Evolutionary conservation across 768 basidiomycete genomes (phyloP).

Genomic region (Tylopilus subfusipes): DNA sequence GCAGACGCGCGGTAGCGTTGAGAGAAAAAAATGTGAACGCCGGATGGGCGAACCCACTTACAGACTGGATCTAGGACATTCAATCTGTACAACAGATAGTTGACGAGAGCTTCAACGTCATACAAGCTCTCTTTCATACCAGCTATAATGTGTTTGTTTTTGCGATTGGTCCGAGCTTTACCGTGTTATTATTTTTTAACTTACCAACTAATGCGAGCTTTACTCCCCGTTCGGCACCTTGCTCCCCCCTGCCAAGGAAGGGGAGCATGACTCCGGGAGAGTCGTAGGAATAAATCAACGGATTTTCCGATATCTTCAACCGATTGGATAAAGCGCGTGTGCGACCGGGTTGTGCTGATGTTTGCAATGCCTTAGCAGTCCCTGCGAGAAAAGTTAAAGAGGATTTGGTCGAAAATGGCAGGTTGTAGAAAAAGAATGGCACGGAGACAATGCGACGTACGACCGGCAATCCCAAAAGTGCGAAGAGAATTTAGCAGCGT

Average conservation of each 20-base stretch:
- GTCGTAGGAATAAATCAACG: slow-evolving; percentile 90
- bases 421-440: background rate
- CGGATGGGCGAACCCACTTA: slow-evolving; percentile 35
- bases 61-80: slow-evolving; percentile 72
- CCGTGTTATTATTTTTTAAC: slow-evolving; percentile 29
- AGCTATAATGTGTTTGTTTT: slow-evolving; percentile 44
- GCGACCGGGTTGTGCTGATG: slow-evolving; percentile 85
- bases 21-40: slow-evolving; percentile 8
- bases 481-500: slow-evolving; percentile 89
- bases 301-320: slow-evolving; percentile 76
- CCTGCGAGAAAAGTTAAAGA: slow-evolving; percentile 35
- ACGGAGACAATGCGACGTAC: slow-evolving; percentile 44
- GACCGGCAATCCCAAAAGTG: slow-evolving; percentile 80
- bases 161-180: background rate
- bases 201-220: slow-evolving; percentile 91
- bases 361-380: slow-evolving; percentile 85
- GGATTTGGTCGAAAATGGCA: slow-evolving; percentile 4
- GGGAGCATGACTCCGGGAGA: slow-evolving; percentile 97
- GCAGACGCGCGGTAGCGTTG: background rate
- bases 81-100: slow-evolving; percentile 83
- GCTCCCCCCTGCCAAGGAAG: slow-evolving; percentile 81
- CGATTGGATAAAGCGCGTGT: slow-evolving; percentile 88
- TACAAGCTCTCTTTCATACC: slow-evolving; percentile 94
- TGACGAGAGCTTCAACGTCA: slow-evolving; percentile 77
- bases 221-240: slow-evolving; percentile 86